Conservation (phyloP, 169 alveolate species). For the Plasmodium reichenowi region DNA sequence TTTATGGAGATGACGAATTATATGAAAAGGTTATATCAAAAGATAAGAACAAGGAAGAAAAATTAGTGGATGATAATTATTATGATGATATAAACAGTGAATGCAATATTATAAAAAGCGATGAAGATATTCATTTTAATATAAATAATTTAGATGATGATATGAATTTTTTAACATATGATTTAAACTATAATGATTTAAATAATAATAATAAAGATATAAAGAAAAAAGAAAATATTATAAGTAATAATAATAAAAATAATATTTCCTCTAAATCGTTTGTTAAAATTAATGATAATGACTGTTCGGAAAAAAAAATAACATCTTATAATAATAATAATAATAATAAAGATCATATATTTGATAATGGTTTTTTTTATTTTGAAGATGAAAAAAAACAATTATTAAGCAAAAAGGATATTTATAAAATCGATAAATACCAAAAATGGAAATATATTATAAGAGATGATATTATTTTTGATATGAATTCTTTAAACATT, state of each 20-base stretch:
- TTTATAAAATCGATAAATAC: conserved; percentile 46
- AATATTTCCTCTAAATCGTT: not conserved
- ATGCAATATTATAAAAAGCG: not conserved
- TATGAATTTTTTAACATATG: not conserved
- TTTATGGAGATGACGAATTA: not conserved
- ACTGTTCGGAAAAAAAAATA: not conserved
- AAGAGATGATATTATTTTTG: conserved; percentile 46
- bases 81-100: not conserved
- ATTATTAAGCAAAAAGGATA: conserved; percentile 27
- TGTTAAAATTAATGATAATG: not conserved
- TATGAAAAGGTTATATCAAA: not conserved
- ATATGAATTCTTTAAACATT: conserved; percentile 27
- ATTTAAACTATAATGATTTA: not conserved
- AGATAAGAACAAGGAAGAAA: not conserved
- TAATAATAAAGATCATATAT: not conserved
- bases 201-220: not conserved
- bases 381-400: not conserved
- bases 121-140: not conserved
- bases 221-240: not conserved
- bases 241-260: not conserved
- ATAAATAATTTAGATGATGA: no score
- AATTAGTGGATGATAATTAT: not conserved
- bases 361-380: not conserved
- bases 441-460: conserved; percentile 45
- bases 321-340: not conserved